Evolutionary conservation across 345 rosid species (phyloP).

Genomic region (Camelina hispida): DNA sequence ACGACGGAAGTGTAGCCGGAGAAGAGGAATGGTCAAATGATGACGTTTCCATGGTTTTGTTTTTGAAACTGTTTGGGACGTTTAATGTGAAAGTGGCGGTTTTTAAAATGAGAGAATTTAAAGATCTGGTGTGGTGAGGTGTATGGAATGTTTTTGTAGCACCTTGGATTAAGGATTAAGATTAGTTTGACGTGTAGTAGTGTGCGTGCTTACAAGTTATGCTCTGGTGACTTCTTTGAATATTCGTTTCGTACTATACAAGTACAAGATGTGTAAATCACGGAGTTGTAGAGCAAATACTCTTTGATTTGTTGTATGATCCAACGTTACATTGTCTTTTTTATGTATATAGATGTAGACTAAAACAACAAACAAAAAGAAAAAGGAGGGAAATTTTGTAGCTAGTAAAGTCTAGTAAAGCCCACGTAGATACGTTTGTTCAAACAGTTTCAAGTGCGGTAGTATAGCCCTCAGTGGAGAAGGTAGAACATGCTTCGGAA

Average conservation of each 20-base stretch:
- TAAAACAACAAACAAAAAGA: neutral
- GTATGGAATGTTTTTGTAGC: too few relatives aligned
- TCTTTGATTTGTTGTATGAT: neutral
- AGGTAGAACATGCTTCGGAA: neutral
- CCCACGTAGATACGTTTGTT: neutral
- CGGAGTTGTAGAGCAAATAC: neutral
- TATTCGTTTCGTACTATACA: slow-evolving; percentile 28
- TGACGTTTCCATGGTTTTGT: slow-evolving; percentile 44
- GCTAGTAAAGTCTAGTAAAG: neutral
- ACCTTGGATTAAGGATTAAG: too few relatives aligned
- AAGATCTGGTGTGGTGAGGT: too few relatives aligned
- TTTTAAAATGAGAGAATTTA: neutral
- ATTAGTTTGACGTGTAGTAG: slow-evolving; percentile 4
- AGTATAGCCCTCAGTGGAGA: neutral
- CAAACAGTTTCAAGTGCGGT: neutral
- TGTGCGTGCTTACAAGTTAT: slow-evolving; percentile 36
- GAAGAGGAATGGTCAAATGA: slow-evolving; percentile 20
- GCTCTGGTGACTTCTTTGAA: slow-evolving; percentile 27
- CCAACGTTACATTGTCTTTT: neutral
- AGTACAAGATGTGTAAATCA: too few relatives aligned
- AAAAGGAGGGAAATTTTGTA: neutral
- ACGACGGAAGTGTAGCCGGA: slow-evolving; percentile 39
- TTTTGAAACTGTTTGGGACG: slow-evolving; percentile 1
- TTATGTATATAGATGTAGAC: neutral
- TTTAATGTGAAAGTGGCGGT: neutral